Evolutionary conservation across 352 stramenopile genomes (phyloP).

Genomic region (Pythium oligandrum): DNA sequence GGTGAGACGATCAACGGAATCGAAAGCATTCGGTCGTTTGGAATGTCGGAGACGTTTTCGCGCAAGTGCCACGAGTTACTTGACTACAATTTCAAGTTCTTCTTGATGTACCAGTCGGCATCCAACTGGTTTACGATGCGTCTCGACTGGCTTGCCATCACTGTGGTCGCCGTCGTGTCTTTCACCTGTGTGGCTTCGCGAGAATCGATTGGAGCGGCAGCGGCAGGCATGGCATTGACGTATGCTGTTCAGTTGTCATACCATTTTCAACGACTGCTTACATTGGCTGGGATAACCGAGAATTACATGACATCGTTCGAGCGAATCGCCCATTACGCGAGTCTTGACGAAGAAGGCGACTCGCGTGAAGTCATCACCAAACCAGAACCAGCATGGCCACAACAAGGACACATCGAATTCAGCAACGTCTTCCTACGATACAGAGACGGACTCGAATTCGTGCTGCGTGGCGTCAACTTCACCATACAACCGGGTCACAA

Average conservation of each 20-base stretch:
- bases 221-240: constrained; percentile 14
- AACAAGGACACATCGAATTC: too few relatives aligned
- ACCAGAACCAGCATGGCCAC: too few relatives aligned
- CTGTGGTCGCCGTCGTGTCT: constrained; percentile 7
- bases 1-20: constrained; percentile 89
- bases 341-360: constrained; percentile 15
- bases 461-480: too few relatives aligned
- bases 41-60: constrained; percentile 7
- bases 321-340: constrained; percentile 16
- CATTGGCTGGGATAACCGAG: constrained; percentile 15
- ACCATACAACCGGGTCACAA: constrained; percentile 19
- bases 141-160: constrained; percentile 13
- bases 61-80: constrained; percentile 7
- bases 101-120: constrained; percentile 4
- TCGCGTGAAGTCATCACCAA: too few relatives aligned
- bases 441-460: too few relatives aligned
- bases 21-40: constrained; percentile 73
- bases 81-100: constrained; percentile 15
- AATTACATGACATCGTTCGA: constrained; percentile 30
- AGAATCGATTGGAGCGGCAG: constrained; percentile 4
- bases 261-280: constrained; percentile 28
- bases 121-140: constrained; percentile 15
- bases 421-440: too few relatives aligned
- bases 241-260: constrained; percentile 21
- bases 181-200: constrained; percentile 5